phyloP scores from a whole-genome alignment of 2,329 filamentous ascomycete species.

The Penicillium sp. region DNA sequence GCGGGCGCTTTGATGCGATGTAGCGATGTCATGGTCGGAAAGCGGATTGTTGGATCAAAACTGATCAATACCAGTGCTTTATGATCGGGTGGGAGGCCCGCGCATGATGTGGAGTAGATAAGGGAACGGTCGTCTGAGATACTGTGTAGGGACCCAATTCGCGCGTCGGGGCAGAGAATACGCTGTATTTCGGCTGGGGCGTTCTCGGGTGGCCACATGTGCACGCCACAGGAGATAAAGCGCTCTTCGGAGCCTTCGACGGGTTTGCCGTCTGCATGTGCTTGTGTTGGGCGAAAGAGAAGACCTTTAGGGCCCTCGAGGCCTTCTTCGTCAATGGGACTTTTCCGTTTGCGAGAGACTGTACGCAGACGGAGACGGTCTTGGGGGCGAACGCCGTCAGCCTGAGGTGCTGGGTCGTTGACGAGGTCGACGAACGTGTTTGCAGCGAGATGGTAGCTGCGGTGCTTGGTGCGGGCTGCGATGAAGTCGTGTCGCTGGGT shows the following conservation, averaged over 20 bases:
- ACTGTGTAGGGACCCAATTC: conserved; percentile 35
- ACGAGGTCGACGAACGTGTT: conserved; percentile 46
- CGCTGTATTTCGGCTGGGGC: conserved; percentile 38
- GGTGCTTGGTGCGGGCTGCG: conserved; percentile 45
- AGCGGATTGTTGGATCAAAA: conserved; percentile 39
- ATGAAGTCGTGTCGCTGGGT: conserved; percentile 40
- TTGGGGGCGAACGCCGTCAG: conserved; percentile 28
- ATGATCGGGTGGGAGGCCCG: conserved; percentile 20
- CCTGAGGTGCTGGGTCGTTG: conserved; percentile 35
- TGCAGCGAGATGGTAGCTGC: conserved; percentile 41
- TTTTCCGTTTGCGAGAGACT: conserved; percentile 43
- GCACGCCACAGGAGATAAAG: conserved; percentile 39
- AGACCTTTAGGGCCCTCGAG: conserved; percentile 24
- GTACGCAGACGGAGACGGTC: conserved; percentile 44
- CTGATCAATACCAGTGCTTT: conserved; percentile 40
- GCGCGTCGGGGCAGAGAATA: conserved; percentile 40
- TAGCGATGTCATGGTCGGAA: conserved; percentile 19
- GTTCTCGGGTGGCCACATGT: conserved; percentile 44
- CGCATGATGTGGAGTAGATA: conserved; percentile 38
- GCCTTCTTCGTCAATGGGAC: conserved; percentile 36
- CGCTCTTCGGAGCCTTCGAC: conserved; percentile 39
- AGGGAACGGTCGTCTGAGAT: conserved; percentile 42
- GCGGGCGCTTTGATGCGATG: conserved; percentile 1
- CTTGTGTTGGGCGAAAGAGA: conserved; percentile 31
- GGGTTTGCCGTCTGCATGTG: conserved; percentile 23